Evolutionary conservation across 140 eudicot species (phyloP), one percentile per base, ranked within the genome.

Genomic region (Anethum foeniculum): DNA sequence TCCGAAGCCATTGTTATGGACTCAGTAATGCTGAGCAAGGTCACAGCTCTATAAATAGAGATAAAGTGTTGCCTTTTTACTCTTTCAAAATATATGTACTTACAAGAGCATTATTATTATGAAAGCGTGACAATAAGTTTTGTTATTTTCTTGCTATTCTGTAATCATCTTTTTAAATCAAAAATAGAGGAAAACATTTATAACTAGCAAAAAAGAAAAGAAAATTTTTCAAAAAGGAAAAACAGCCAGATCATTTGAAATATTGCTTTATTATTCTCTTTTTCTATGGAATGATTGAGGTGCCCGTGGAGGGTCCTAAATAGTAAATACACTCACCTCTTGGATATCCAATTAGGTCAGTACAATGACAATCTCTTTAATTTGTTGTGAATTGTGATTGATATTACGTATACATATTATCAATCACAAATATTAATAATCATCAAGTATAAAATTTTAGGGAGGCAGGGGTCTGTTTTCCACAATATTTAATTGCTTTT

Each of bases 1-100:
- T 87, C 90, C 2, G 88, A 85, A 32, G 90, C 83, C 90, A 87
- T 87, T 32, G 71, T 41, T 80, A 43, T 58, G 80, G 80, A 79
- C 71, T 79, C 14, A 4, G 43, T 38, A 9, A 21, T 28, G 69
- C 34, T n/a, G 8, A 48, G 36, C 23, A 54, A 60, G 72, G 56
- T 43, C 30, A 71, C 81, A 54, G 82, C 14, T 76, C 71, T 72
- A 79, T 79, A 79, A 62, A 71, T 80, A 81, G 67, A 43, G 44
- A 41, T 73, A 41, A 62, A 46, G 69, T 65, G 80, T 48, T 80
- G 16, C 46, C 27, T 44, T 34, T 38, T 72, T 15, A 38, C 7
- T 78, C 71, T 77, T 7, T 32, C 25, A 3, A 34, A 34, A 25
- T 44, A 4, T 71, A 46, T 46, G 11, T 43, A 36, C 14, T 25